Conservation (phyloP, 2,329 filamentous ascomycete species). For the Calonectria naviculata region DNA sequence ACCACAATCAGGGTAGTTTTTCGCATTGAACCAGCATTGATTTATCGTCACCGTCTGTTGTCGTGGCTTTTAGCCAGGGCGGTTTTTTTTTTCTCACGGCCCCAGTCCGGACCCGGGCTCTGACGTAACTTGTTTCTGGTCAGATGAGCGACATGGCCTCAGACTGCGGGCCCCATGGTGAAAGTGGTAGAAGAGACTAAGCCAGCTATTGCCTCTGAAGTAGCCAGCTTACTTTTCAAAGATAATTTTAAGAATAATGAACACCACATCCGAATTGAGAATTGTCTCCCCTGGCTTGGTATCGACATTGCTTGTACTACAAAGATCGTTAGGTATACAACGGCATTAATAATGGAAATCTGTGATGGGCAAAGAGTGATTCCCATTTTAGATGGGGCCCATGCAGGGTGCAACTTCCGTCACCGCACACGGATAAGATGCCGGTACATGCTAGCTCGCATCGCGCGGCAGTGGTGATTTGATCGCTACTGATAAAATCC, state of each 20-base stretch:
- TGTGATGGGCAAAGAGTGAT: neutral
- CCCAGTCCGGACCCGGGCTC: neutral
- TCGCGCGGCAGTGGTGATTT: neutral
- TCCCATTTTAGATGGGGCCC: neutral
- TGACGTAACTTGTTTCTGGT: neutral
- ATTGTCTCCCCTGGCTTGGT: neutral
- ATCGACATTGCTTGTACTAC: neutral
- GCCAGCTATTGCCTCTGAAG: neutral
- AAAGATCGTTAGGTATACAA: neutral
- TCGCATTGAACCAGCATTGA: neutral
- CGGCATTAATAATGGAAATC: neutral
- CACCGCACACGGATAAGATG: neutral
- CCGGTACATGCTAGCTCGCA: neutral
- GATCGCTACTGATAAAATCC: neutral
- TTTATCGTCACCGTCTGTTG: neutral
- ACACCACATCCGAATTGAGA: neutral
- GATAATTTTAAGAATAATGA: neutral
- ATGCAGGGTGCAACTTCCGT: neutral
- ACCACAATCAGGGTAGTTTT: neutral
- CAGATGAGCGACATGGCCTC: neutral
- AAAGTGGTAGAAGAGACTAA: neutral
- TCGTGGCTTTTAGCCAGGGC: neutral
- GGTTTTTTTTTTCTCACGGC: neutral
- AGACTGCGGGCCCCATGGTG: neutral
- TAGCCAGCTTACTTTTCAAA: neutral